A percentile compares a stretch with the other conserved stretches of the same genome.
Evolutionary conservation across 2,329 filamentous ascomycete species (phyloP).

Genomic region (Dendrostoma leiphaemia): DNA sequence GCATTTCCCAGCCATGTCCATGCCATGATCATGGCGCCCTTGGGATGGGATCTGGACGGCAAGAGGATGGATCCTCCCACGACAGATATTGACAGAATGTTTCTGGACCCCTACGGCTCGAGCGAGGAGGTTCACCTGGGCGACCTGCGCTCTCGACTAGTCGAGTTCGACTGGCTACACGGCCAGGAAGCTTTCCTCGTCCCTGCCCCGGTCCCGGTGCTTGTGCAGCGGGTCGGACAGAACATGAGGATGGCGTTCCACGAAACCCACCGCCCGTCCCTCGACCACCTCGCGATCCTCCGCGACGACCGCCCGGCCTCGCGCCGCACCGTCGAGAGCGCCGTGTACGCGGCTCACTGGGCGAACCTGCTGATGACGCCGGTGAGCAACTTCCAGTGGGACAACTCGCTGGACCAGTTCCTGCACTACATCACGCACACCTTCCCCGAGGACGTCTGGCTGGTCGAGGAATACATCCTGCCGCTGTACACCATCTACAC

Average conservation of each 20-base stretch:
- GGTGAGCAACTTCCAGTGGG: conserved; percentile 48
- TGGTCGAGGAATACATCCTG: conserved; percentile 66
- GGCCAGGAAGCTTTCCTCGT: conserved; percentile 53
- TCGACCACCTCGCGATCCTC: conserved; percentile 35
- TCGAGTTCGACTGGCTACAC: conserved; percentile 42
- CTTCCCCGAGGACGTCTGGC: conserved; percentile 68
- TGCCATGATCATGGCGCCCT: conserved; percentile 66
- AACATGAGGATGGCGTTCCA: conserved; percentile 77
- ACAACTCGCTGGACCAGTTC: conserved; percentile 63
- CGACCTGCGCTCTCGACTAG: conserved; percentile 59
- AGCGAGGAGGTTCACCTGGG: conserved; percentile 62
- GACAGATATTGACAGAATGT: conserved; percentile 59
- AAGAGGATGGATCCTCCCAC: conserved; percentile 34
- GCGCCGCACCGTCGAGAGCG: conserved; percentile 45
- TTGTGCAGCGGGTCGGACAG: conserved; percentile 72
- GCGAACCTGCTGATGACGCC: conserved; percentile 57
- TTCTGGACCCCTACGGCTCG: conserved; percentile 77
- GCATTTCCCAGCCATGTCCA: conserved; percentile 85
- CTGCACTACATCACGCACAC: conserved; percentile 62
- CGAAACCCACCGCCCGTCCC: conserved; percentile 35
- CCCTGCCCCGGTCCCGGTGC: conserved; percentile 61
- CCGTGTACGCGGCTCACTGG: conserved; percentile 75
- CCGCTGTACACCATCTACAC: conserved; percentile 56
- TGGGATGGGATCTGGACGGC: conserved; percentile 60
- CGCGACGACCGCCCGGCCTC: conserved; percentile 52